Evolutionary conservation across 73 alveolate genomes (phyloP).

Genomic region (Stentor roeselii): DNA sequence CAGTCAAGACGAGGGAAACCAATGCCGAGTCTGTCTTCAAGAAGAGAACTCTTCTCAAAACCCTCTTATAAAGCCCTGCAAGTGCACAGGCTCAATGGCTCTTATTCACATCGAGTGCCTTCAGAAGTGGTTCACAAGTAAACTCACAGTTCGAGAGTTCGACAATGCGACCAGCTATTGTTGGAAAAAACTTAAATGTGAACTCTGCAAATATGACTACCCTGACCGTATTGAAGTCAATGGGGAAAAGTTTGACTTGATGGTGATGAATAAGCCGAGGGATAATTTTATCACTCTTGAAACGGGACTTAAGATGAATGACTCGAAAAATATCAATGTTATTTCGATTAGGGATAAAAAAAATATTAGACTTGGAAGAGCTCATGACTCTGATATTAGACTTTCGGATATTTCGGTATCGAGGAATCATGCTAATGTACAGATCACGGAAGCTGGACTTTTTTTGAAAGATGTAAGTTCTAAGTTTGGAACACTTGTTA

Average conservation of each 20-base stretch:
- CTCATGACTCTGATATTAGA: slow-evolving; percentile 59
- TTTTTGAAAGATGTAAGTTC: no score
- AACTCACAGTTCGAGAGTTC: slow-evolving; percentile 31
- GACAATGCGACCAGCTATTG: slow-evolving; percentile 23
- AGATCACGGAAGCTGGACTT: background rate
- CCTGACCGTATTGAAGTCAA: slow-evolving; percentile 31
- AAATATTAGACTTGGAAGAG: slow-evolving; percentile 53
- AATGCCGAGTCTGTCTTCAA: slow-evolving; percentile 43
- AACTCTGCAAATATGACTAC: slow-evolving; percentile 36
- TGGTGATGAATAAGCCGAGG: slow-evolving; percentile 42
- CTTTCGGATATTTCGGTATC: slow-evolving; percentile 43
- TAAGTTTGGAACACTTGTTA: no score
- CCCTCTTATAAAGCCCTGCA: slow-evolving; percentile 90
- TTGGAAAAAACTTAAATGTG: slow-evolving; percentile 49
- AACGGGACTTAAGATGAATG: slow-evolving; percentile 15
- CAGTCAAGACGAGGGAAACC: background rate
- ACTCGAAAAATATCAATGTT: slow-evolving; percentile 42
- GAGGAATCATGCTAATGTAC: background rate
- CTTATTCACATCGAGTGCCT: slow-evolving; percentile 79
- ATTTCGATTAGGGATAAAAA: slow-evolving; percentile 39
- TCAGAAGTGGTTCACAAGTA: slow-evolving; percentile 84
- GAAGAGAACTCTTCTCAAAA: slow-evolving; percentile 33
- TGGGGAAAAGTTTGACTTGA: slow-evolving; percentile 38
- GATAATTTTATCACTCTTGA: slow-evolving; percentile 45
- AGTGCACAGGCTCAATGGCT: slow-evolving; percentile 90